A percentile compares a stretch with the other conserved stretches of the same genome.
phyloP scores from a whole-genome alignment of 306 rosid genomes.

The Malus asiatica region DNA sequence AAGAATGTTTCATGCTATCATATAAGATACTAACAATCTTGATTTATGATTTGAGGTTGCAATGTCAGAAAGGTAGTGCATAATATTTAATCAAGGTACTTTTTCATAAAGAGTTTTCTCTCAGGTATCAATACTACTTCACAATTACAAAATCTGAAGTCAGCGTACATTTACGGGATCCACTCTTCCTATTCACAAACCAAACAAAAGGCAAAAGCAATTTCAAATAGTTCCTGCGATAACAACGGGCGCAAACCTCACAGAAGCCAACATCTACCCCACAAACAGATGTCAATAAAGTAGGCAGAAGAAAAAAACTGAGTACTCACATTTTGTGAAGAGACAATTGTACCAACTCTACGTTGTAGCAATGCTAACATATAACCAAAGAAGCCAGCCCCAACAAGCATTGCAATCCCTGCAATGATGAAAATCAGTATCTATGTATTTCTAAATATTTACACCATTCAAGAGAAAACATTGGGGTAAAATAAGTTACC shows the following conservation, averaged over 20 bases:
- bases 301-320: slow-evolving; percentile 6
- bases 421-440: slow-evolving; percentile 19
- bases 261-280: not conserved
- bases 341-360: slow-evolving; percentile 57
- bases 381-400: slow-evolving; percentile 90
- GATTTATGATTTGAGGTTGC: not conserved
- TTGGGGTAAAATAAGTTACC: slow-evolving; percentile 38
- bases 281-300: slow-evolving; percentile 15
- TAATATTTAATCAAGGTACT: not conserved
- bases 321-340: slow-evolving; percentile 60
- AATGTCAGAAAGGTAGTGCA: not conserved
- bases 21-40: not conserved
- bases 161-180: slow-evolving; percentile 6
- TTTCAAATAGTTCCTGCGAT: not conserved
- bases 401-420: slow-evolving; percentile 75
- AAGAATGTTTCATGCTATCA: not conserved
- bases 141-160: not conserved
- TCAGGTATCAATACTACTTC: slow-evolving; percentile 3
- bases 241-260: not conserved
- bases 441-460: slow-evolving; percentile 6
- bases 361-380: slow-evolving; percentile 83
- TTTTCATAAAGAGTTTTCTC: not conserved
- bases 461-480: slow-evolving; percentile 1
- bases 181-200: not conserved
- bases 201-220: not conserved